Conservation (phyloP, 495 filamentous ascomycete genomes). For the Daldinia decipiens region DNA sequence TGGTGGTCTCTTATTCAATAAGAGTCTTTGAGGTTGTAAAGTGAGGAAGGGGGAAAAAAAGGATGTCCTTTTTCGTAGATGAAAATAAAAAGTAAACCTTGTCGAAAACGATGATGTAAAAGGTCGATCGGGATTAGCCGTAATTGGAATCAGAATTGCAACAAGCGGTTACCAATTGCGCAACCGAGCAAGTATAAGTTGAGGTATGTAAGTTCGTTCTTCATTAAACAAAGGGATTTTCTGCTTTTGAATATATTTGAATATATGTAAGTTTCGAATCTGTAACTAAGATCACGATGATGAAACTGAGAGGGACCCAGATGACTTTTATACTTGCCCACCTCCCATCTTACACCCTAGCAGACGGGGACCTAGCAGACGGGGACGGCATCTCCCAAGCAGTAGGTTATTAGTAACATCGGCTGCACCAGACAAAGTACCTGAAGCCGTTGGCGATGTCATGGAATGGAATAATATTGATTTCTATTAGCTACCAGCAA, state of each 20-base stretch:
- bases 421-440: slow-evolving; percentile 27
- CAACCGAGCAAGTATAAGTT: slow-evolving; percentile 3
- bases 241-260: slow-evolving; percentile 9
- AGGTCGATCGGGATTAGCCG: slow-evolving; percentile 24
- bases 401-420: slow-evolving; percentile 27
- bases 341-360: not conserved
- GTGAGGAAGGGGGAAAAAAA: not conserved
- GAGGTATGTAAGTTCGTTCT: slow-evolving; percentile 14
- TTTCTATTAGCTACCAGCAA: slow-evolving; percentile 44
- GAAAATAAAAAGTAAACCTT: slow-evolving; percentile 18
- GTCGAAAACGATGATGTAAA: slow-evolving; percentile 42
- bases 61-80: not conserved
- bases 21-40: not conserved
- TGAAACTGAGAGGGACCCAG: slow-evolving; percentile 38
- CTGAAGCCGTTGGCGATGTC: slow-evolving; percentile 41
- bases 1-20: slow-evolving; percentile 12
- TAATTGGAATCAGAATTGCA: slow-evolving; percentile 28
- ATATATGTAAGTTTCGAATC: slow-evolving; percentile 11
- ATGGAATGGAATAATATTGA: slow-evolving; percentile 42
- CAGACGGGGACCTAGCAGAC: not conserved
- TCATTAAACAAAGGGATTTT: slow-evolving; percentile 22
- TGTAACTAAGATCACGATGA: slow-evolving; percentile 39
- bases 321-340: slow-evolving; percentile 39
- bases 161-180: slow-evolving; percentile 12
- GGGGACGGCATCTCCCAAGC: not conserved